A percentile compares a stretch with the other conserved stretches of the same genome.
phyloP scores from a whole-genome alignment of 2,329 filamentous ascomycete species.

The Fusarium nodosum region DNA sequence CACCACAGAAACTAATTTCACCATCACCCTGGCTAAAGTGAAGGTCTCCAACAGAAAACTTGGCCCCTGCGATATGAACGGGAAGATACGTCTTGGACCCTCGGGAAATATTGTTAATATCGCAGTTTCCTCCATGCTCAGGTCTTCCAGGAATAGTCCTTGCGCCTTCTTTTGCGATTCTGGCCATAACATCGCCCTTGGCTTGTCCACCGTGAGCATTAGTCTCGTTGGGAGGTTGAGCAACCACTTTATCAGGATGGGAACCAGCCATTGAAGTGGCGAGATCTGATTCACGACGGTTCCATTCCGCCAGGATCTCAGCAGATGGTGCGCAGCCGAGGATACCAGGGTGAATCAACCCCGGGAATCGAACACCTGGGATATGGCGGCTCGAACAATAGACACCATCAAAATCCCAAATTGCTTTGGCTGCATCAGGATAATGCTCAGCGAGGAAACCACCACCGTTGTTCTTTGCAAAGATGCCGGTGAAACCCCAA shows the following conservation, averaged over 20 bases:
- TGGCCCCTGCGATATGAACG: slow-evolving; percentile 87
- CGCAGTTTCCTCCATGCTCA: slow-evolving; percentile 91
- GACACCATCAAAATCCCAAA: slow-evolving; percentile 70
- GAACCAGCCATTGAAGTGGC: slow-evolving; percentile 76
- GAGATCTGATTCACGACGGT: slow-evolving; percentile 83
- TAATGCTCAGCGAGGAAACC: slow-evolving; percentile 92
- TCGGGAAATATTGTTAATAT: slow-evolving; percentile 87
- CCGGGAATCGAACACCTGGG: slow-evolving; percentile 87
- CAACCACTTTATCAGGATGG: slow-evolving; percentile 70
- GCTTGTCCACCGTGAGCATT: slow-evolving; percentile 81
- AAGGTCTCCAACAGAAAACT: slow-evolving; percentile 90
- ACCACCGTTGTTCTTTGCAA: slow-evolving; percentile 84
- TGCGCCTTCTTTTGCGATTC: slow-evolving; percentile 82
- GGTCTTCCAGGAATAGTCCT: slow-evolving; percentile 87
- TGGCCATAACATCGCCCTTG: slow-evolving; percentile 68
- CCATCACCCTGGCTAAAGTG: slow-evolving; percentile 92
- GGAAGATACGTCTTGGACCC: slow-evolving; percentile 89
- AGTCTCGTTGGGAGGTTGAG: slow-evolving; percentile 78
- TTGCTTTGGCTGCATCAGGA: slow-evolving; percentile 77
- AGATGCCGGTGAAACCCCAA: slow-evolving; percentile 92
- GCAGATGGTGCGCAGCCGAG: slow-evolving; percentile 88
- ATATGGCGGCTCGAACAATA: slow-evolving; percentile 89
- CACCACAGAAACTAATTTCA: slow-evolving; percentile 89
- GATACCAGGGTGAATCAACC: slow-evolving; percentile 92
- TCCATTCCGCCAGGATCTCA: slow-evolving; percentile 85